These are phyloP conservation scores for Pseudogymnoascus sp. DNA, from an alignment of 2,329 filamentous ascomycete species.

Conservation along the genomic window DNA sequence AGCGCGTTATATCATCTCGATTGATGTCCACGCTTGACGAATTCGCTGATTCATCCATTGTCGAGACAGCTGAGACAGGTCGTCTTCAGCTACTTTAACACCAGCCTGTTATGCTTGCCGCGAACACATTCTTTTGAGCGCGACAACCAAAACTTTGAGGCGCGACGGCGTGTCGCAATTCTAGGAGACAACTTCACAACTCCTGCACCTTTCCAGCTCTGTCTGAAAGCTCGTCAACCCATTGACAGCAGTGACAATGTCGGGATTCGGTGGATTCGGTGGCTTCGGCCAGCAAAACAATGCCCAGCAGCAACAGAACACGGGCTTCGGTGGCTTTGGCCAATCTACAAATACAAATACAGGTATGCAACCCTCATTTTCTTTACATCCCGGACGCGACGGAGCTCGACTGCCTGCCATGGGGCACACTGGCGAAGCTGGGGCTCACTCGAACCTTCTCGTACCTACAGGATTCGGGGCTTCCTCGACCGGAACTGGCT, in stretches of 20 bases:
- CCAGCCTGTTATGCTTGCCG: conserved; percentile 2
- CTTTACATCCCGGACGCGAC: conserved; percentile 12
- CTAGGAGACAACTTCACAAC: neutral
- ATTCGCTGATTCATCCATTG: conserved; percentile 7
- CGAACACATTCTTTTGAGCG: conserved; percentile 2
- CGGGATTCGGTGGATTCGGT: conserved; percentile 39
- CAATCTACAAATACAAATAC: conserved; percentile 26
- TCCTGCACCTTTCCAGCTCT: neutral
- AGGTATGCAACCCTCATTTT: conserved; percentile 27
- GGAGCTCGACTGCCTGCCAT: conserved; percentile 14
- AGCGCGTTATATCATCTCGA: conserved; percentile 6
- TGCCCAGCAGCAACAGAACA: conserved; percentile 34
- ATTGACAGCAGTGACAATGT: conserved; percentile 22
- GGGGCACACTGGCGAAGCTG: conserved; percentile 22
- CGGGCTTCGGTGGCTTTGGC: conserved; percentile 50
- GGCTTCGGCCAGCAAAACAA: conserved; percentile 55
- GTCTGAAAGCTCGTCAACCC: conserved; percentile 14
- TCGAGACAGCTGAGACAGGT: conserved; percentile 11
- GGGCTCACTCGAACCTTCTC: conserved; percentile 29
- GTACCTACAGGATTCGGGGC: conserved; percentile 36
- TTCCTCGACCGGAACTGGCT: conserved; percentile 29
- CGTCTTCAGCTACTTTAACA: conserved; percentile 1
- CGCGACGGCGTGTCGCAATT: conserved; percentile 8
- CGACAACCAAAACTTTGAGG: conserved; percentile 8
- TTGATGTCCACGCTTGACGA: conserved; percentile 6